Conservation (phyloP, 768 basidiomycete species). For the Pisolithus sp. region DNA sequence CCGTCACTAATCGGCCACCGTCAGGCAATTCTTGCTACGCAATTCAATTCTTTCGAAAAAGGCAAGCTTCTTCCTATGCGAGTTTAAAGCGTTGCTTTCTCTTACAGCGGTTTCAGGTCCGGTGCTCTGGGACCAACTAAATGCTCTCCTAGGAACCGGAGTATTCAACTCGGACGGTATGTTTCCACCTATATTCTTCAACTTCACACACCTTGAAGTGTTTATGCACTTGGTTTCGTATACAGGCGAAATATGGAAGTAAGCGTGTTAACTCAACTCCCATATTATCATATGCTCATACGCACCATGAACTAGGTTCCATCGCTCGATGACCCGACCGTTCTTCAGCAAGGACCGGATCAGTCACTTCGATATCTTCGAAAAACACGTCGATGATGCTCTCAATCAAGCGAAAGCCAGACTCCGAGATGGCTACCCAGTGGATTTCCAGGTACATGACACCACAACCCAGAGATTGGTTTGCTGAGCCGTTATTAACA, state of each 20-base stretch:
- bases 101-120: slow-evolving; percentile 2
- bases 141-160: slow-evolving; percentile 32
- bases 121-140: neutral
- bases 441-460: slow-evolving; percentile 46
- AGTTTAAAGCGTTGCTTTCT: slow-evolving; percentile 6
- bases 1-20: neutral
- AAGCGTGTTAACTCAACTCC: no score
- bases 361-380: slow-evolving; percentile 50
- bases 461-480: neutral
- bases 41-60: slow-evolving; percentile 38
- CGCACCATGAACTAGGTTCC: slow-evolving; percentile 35
- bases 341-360: slow-evolving; percentile 53
- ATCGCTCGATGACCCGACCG: slow-evolving; percentile 53
- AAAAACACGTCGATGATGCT: slow-evolving; percentile 42
- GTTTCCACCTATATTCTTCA: neutral
- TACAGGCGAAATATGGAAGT: slow-evolving; percentile 39
- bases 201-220: neutral
- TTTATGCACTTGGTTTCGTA: no score
- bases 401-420: slow-evolving; percentile 39
- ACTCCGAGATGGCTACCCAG: slow-evolving; percentile 40
- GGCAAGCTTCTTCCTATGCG: slow-evolving; percentile 15
- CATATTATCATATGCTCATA: slow-evolving; percentile 27
- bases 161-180: slow-evolving; percentile 37
- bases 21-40: slow-evolving; percentile 39
- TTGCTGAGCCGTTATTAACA: neutral